Base-by-base conservation (phyloP, 306 rosid genomes). In the Vigna unguiculata region DNA sequence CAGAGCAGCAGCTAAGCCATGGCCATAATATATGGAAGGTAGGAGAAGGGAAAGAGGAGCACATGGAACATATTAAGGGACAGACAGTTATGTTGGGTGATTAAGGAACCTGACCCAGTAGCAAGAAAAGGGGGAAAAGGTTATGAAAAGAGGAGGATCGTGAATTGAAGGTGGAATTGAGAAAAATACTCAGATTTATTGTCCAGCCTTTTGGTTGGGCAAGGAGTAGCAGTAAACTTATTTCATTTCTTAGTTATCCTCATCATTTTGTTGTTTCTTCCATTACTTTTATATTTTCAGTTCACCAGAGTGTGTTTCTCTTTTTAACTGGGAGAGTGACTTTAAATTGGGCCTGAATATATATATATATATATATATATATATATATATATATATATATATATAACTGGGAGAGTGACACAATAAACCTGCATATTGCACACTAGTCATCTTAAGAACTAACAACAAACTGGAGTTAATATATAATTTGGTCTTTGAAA, bases 401-500 rank as follows among this genome's bases (percentile, higher is more conserved):
- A n/a, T n/a, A n/a, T 21, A 54, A 14, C 7, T 10, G 30, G 1
- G 16, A 9, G 59, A 8, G 6, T 20, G 22, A 1, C 21, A 66
- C 55, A 21, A 46, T 9, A 45, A 12, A 34, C 30, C 43, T 16
- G 2, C 67, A 15, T 8, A 30, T 25, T 30, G 45, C 22, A 16
- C 45, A 24, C 71, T 32, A 24, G 32, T 69, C 76, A 72, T 38
- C 63, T 45, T 36, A 55, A 30, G 36, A 32, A 24, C 9, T 21
- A 75, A 75, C 13, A 3, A 43, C 9, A 17, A 9, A 38, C 19
- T 38, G 28, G 9, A 63, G n/a, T 17, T 62, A 61, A 62, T 4
- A 36, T 62, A 62, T 43, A 62, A n/a, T 4, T 38, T 63, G 48
- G 24, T 19, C 30, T n/a, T 1, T 36, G 49, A 63, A 63, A 63